Evolutionary conservation across 306 rosid genomes (phyloP).

Genomic region (Ochetophila trinervis): DNA sequence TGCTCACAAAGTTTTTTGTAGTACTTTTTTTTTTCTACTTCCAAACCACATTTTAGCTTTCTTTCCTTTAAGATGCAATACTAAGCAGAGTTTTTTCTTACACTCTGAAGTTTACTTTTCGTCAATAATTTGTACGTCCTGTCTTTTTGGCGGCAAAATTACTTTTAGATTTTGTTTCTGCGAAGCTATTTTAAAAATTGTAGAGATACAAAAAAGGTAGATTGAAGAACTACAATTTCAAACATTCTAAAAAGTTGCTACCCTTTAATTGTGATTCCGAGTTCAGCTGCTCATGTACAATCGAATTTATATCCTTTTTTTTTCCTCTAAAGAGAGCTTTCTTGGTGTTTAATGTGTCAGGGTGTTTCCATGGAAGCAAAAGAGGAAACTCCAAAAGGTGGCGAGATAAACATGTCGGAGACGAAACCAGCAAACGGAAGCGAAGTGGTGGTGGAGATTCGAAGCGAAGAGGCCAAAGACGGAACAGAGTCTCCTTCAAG

Average conservation of each 20-base stretch:
- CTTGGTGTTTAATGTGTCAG: conserved; percentile 30
- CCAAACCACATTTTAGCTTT: conserved; percentile 1
- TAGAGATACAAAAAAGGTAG: background rate
- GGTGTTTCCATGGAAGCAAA: conserved; percentile 38
- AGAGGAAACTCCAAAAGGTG: conserved; percentile 25
- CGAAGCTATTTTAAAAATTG: background rate
- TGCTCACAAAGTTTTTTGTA: no score
- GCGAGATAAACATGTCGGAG: conserved; percentile 54
- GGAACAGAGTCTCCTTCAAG: conserved; percentile 30
- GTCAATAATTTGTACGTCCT: background rate
- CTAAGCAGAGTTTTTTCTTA: background rate
- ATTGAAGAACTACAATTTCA: background rate
- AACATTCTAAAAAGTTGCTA: background rate
- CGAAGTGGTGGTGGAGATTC: conserved; percentile 52
- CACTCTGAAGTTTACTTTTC: background rate
- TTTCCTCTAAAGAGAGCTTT: conserved; percentile 4
- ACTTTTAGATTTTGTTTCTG: background rate
- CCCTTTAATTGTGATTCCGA: no score
- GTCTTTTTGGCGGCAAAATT: conserved; percentile 10
- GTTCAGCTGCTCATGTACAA: background rate
- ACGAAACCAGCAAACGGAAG: conserved; percentile 39
- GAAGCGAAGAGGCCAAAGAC: conserved; percentile 30
- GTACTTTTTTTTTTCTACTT: no score
- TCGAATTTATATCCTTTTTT: background rate
- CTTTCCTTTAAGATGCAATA: background rate